These are phyloP conservation scores for Naganishia randhawae DNA, from an alignment of 768 basidiomycete species.

Conservation along the genomic window DNA sequence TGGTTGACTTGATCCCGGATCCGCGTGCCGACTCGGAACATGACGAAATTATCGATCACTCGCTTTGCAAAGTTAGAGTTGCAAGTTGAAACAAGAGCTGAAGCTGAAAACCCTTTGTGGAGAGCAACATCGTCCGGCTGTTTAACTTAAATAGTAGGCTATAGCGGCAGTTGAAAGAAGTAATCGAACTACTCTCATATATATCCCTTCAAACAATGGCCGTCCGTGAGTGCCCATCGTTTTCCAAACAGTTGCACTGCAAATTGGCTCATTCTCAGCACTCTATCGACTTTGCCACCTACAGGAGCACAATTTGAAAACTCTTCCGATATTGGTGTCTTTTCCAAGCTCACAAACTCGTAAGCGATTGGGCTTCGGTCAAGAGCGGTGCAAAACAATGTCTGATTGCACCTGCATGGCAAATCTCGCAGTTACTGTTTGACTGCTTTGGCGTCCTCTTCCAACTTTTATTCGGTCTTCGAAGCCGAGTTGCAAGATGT, in stretches of 20 bases:
- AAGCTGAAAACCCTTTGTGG: background rate
- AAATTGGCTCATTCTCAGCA: background rate
- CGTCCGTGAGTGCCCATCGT: constrained; percentile 55
- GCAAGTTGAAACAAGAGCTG: background rate
- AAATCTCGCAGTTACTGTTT: constrained; percentile 73
- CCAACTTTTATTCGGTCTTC: constrained; percentile 97
- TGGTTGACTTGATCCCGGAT: background rate
- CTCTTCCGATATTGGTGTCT: constrained; percentile 91
- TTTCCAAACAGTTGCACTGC: background rate
- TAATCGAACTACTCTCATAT: background rate
- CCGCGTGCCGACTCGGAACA: constrained; percentile 10
- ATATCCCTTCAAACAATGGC: constrained; percentile 56
- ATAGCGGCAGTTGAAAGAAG: background rate
- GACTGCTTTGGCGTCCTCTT: constrained; percentile 83
- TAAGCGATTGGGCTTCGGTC: constrained; percentile 33
- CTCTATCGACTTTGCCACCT: constrained; percentile 54
- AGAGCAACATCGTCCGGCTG: background rate
- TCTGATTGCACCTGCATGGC: background rate
- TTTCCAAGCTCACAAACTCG: constrained; percentile 90
- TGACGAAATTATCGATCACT: constrained; percentile 19
- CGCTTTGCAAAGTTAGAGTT: background rate
- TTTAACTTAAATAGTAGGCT: background rate
- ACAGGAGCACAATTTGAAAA: constrained; percentile 76
- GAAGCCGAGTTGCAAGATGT: constrained; percentile 90
- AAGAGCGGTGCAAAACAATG: background rate